These are phyloP conservation scores for Stagonosporopsis vannaccii DNA, from an alignment of 2,329 filamentous ascomycete genomes.

Conservation along the genomic window DNA sequence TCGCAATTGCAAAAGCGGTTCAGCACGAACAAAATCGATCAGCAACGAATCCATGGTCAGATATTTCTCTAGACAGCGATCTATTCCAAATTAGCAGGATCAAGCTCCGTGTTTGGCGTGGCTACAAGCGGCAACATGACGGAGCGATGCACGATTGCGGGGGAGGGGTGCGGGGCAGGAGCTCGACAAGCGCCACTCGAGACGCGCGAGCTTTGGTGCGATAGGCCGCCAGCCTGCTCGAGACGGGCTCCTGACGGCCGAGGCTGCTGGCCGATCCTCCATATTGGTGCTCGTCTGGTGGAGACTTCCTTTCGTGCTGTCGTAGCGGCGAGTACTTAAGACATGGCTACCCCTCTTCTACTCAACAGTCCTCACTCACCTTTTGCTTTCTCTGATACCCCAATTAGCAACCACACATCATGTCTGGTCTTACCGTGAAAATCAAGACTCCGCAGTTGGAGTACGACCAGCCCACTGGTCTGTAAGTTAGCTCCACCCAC, in stretches of 20 bases:
- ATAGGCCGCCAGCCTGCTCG: constrained; percentile 32
- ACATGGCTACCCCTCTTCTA: constrained; percentile 32
- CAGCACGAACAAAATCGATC: constrained; percentile 1
- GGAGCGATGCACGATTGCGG: constrained; percentile 31
- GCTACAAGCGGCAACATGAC: constrained; percentile 24
- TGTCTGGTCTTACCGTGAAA: constrained; percentile 60
- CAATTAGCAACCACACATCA: constrained; percentile 40
- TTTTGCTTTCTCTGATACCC: constrained; percentile 39
- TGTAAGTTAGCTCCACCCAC: constrained; percentile 52
- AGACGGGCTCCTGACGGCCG: constrained; percentile 43
- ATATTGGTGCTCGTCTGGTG: constrained; percentile 25
- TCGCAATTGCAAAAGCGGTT: neutral
- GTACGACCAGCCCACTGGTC: constrained; percentile 62
- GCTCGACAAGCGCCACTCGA: constrained; percentile 32
- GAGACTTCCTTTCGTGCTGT: constrained; percentile 33
- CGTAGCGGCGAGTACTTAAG: constrained; percentile 43
- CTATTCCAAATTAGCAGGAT: constrained; percentile 25
- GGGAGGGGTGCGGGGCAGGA: constrained; percentile 48
- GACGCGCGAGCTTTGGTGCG: constrained; percentile 20
- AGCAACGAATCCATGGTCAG: constrained; percentile 8
- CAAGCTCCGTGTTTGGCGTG: constrained; percentile 19
- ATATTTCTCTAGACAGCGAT: constrained; percentile 11
- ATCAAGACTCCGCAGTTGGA: constrained; percentile 74
- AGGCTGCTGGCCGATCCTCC: constrained; percentile 35
- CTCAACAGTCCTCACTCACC: constrained; percentile 17